Conservation (phyloP, 2,329 filamentous ascomycete genomes). For the Aspergillus caelatus region DNA sequence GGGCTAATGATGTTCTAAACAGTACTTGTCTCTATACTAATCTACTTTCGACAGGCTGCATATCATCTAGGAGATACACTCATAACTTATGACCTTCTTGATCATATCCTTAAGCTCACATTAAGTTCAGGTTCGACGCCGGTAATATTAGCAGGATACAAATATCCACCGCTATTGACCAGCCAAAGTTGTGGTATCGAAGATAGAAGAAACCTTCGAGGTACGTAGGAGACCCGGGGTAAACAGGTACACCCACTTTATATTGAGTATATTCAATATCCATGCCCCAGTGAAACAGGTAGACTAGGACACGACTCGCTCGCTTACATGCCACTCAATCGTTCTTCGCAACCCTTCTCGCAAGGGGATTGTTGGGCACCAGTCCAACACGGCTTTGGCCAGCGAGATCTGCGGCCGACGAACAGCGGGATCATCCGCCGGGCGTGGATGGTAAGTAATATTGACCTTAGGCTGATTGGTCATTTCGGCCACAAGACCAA, state of each 20-base stretch:
- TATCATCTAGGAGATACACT: not conserved
- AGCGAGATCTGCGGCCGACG: not conserved
- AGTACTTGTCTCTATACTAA: not conserved
- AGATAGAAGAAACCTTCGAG: not conserved
- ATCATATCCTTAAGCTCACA: not conserved
- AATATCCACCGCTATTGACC: too few species aligned
- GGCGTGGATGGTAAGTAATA: not conserved
- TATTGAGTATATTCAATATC: not conserved
- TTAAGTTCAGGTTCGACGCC: not conserved
- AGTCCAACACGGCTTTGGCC: not conserved
- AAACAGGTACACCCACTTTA: not conserved
- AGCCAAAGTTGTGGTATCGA: not conserved
- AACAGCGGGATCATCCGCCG: not conserved
- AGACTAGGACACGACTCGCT: not conserved
- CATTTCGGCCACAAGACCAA: not conserved
- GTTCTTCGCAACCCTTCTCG: not conserved
- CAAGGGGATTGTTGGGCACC: not conserved
- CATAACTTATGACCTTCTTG: not conserved
- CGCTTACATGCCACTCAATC: not conserved
- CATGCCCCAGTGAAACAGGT: not conserved
- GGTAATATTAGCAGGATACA: not conserved
- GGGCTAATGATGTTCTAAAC: not conserved
- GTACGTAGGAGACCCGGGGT: not conserved
- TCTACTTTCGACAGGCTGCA: not conserved
- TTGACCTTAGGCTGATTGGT: not conserved